Evolutionary conservation across 2,329 filamentous ascomycete species (phyloP).

Genomic region (Elsinoe perseae): DNA sequence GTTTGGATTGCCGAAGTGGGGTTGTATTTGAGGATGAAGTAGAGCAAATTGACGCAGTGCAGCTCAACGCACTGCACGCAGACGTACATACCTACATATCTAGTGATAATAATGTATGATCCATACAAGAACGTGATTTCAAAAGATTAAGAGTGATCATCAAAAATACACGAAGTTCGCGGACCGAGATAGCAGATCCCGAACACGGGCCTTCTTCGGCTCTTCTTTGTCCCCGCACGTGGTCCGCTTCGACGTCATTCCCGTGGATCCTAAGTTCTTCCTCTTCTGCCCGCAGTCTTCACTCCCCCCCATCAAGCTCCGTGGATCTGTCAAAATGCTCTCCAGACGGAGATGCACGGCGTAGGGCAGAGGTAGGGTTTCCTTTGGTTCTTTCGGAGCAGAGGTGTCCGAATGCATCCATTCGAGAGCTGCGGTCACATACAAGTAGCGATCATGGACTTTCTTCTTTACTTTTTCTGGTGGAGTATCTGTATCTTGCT

Average conservation of each 20-base stretch:
- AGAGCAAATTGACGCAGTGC: background rate
- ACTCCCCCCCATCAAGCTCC: background rate
- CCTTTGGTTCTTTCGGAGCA: background rate
- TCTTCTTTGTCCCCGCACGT: background rate
- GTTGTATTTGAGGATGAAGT: background rate
- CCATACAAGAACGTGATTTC: too few species aligned
- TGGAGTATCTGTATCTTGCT: background rate
- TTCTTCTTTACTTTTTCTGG: background rate
- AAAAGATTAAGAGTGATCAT: background rate
- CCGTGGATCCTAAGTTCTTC: background rate
- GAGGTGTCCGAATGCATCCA: background rate
- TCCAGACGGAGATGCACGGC: background rate
- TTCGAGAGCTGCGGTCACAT: background rate
- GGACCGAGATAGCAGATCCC: background rate
- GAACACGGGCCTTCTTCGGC: background rate
- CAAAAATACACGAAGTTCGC: background rate
- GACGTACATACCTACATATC: background rate
- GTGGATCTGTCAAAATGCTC: background rate
- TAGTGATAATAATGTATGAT: background rate
- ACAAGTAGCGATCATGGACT: background rate
- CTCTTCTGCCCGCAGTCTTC: background rate
- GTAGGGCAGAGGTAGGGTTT: background rate
- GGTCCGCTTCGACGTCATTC: background rate
- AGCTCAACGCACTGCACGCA: background rate
- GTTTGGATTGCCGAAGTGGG: background rate